Percentiles rank a stretch among this genome's conserved stretches.
These are phyloP conservation scores for Phytophthora brassicae DNA, from an alignment of 352 stramenopile genomes.

Conservation along the genomic window DNA sequence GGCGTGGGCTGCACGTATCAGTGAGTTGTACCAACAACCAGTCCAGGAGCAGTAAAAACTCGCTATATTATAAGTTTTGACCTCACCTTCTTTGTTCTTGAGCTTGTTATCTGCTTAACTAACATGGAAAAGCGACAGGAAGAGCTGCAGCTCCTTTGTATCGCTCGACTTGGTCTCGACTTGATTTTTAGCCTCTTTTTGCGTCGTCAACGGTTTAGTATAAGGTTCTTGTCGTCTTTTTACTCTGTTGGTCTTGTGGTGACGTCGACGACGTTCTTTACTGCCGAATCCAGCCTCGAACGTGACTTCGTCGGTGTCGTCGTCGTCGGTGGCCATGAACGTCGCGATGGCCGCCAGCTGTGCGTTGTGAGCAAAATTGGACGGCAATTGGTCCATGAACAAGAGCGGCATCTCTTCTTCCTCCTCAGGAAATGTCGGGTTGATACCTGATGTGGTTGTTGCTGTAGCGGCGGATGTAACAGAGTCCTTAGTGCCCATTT, in stretches of 20 bases:
- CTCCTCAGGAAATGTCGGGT: conserved; percentile 10
- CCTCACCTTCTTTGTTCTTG: too few species aligned
- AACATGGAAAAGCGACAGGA: conserved; percentile 58
- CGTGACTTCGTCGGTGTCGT: conserved; percentile 9
- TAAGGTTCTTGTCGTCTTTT: conserved; percentile 34
- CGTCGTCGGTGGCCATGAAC: conserved; percentile 70
- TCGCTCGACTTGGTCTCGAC: conserved; percentile 8
- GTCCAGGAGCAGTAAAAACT: too few species aligned
- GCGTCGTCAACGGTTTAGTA: conserved; percentile 1
- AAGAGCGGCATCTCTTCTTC: conserved; percentile 78
- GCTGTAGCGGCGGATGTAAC: not conserved
- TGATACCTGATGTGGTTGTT: not conserved
- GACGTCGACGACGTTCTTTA: conserved; percentile 12
- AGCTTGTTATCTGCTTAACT: conserved; percentile 11
- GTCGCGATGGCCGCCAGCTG: conserved; percentile 75
- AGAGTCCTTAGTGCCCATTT: not conserved
- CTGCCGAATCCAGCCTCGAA: not conserved
- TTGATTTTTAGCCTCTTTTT: conserved; percentile 6
- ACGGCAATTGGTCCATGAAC: conserved; percentile 73
- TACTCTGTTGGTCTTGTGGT: not conserved
- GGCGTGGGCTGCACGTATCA: conserved; percentile 58
- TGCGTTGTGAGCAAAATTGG: conserved; percentile 60
- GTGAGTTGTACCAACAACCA: conserved; percentile 48
- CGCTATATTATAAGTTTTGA: too few species aligned
- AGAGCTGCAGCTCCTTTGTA: conserved; percentile 62